Conservation (phyloP, 2,329 filamentous ascomycete species). For the Aspergillus texensis region DNA sequence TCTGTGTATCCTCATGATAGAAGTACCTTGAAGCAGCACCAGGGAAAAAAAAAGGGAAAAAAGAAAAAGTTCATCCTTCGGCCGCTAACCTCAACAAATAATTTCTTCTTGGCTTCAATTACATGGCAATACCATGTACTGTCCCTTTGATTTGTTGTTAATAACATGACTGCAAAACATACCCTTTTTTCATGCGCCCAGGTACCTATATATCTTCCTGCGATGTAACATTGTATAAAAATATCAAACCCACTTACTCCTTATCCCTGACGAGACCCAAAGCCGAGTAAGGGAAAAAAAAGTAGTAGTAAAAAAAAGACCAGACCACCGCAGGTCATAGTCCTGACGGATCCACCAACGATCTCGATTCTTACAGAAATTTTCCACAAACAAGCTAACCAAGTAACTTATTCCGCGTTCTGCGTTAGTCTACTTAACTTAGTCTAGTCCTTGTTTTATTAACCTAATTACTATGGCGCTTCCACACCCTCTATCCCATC, state of each 20-base stretch:
- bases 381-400: constrained; percentile 1
- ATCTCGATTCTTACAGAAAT: neutral
- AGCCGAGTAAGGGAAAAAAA: neutral
- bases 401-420: neutral
- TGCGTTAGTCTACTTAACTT: neutral
- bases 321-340: constrained; percentile 1
- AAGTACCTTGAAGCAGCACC: neutral
- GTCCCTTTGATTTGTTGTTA: neutral
- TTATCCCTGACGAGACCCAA: neutral
- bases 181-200: neutral
- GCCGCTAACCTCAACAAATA: neutral
- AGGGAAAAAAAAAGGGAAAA: neutral
- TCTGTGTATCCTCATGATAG: neutral
- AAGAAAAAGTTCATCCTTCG: neutral
- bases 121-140: neutral
- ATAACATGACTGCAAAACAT: neutral
- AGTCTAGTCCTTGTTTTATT: neutral
- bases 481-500: neutral
- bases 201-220: neutral
- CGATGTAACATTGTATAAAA: neutral
- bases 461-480: neutral
- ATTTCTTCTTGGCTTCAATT: neutral
- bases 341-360: neutral
- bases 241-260: neutral
- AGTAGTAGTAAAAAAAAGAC: neutral